Percentiles rank a stretch among this genome's conserved stretches.
phyloP scores from a whole-genome alignment of 2,329 filamentous ascomycete species.

The Colletotrichum camelliae region DNA sequence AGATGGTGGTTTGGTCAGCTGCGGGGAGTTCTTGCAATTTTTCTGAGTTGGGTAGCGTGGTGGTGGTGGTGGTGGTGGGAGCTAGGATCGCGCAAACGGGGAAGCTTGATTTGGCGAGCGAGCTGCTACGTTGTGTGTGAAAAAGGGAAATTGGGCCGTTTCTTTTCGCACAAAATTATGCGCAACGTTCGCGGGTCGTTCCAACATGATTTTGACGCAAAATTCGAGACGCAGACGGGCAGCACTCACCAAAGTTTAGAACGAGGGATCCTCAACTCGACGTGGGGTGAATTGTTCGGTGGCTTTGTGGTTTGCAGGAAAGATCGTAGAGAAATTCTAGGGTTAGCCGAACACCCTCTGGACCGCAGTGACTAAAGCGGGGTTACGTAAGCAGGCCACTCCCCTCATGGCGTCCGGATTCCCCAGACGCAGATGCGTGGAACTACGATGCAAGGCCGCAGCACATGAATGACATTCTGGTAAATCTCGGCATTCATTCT shows the following conservation, averaged over 20 bases:
- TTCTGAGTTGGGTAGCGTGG: background rate
- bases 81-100: conserved; percentile 19
- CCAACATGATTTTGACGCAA: background rate
- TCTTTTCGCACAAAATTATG: conserved; percentile 14
- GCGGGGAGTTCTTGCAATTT: background rate
- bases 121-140: background rate
- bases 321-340: conserved; percentile 48
- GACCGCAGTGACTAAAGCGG: conserved; percentile 36
- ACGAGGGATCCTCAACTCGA: conserved; percentile 28
- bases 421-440: background rate
- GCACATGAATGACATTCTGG: background rate
- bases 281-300: conserved; percentile 10
- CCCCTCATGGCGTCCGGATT: background rate
- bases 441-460: background rate
- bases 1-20: background rate
- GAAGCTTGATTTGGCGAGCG: conserved; percentile 19
- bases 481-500: background rate
- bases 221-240: conserved; percentile 5
- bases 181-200: background rate
- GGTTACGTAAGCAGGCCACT: conserved; percentile 43
- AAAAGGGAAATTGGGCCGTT: conserved; percentile 5
- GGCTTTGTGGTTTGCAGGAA: conserved; percentile 26
- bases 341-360: conserved; percentile 42
- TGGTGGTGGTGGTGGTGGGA: conserved; percentile 17
- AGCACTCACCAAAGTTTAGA: conserved; percentile 41